Percentiles rank a stretch among this genome's conserved stretches.
Evolutionary conservation across 768 basidiomycete species (phyloP).

Genomic region (Amanita polypyramis): DNA sequence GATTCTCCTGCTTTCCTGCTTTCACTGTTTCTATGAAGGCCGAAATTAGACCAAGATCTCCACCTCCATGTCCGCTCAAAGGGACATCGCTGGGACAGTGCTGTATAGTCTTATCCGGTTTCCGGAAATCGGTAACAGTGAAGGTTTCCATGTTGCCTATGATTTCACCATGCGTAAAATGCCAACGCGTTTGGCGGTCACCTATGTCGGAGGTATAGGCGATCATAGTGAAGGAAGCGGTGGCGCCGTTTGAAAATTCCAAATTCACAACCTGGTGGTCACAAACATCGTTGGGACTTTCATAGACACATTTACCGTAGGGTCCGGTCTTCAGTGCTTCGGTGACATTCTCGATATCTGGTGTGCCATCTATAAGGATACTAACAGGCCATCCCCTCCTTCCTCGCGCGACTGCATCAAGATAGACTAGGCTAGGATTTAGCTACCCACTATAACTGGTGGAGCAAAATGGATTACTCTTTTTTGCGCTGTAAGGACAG

Average conservation of each 20-base stretch:
- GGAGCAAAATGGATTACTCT: conserved; percentile 34
- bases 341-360: conserved; percentile 81
- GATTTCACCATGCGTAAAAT: conserved; percentile 83
- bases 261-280: conserved; percentile 90
- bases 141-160: conserved; percentile 77
- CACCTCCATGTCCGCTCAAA: conserved; percentile 72
- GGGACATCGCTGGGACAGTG: conserved; percentile 38
- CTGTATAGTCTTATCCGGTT: conserved; percentile 31
- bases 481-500: conserved; percentile 84
- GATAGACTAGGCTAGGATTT: conserved; percentile 49
- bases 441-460: background rate
- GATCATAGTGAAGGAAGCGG: conserved; percentile 84
- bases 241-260: conserved; percentile 73
- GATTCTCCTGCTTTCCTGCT: conserved; percentile 45
- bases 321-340: conserved; percentile 58
- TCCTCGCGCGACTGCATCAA: conserved; percentile 57
- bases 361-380: conserved; percentile 66
- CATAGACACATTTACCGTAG: conserved; percentile 81
- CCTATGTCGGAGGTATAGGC: conserved; percentile 76
- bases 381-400: conserved; percentile 53
- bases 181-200: conserved; percentile 73
- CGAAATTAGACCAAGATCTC: conserved; percentile 66
- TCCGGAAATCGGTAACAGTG: conserved; percentile 70
- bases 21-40: conserved; percentile 71
- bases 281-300: conserved; percentile 76